These are phyloP conservation scores for Pyrus hybrid DNA, from an alignment of 331 rosid species.

Conservation along the genomic window DNA sequence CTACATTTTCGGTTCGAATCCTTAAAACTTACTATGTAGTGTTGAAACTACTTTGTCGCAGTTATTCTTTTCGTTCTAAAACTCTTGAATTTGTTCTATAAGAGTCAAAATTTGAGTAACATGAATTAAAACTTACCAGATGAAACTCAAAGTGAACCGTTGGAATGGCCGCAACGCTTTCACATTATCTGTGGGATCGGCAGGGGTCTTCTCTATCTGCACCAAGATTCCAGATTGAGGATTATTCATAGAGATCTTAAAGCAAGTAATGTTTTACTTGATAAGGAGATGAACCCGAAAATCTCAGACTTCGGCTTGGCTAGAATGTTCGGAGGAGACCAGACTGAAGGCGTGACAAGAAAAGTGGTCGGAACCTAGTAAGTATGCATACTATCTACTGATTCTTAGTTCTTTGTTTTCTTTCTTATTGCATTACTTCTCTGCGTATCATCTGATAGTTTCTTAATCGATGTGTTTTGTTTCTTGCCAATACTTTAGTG, in stretches of 20 bases:
- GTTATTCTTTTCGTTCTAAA: not conserved
- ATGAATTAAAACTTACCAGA: constrained; percentile 3
- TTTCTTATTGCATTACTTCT: not conserved
- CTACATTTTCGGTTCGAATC: constrained; percentile 26
- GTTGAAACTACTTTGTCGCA: not conserved
- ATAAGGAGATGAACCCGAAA: constrained; percentile 34
- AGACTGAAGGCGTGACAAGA: constrained; percentile 25
- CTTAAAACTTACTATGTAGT: not conserved
- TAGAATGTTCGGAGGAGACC: constrained; percentile 22
- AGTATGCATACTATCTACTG: not conserved
- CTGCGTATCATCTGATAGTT: not conserved
- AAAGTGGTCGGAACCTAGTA: constrained; percentile 41
- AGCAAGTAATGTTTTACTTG: constrained; percentile 37
- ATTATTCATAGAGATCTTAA: constrained; percentile 32
- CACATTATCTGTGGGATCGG: constrained; percentile 21
- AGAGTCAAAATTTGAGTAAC: not conserved
- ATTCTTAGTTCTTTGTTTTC: not conserved
- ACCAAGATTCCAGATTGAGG: constrained; percentile 37
- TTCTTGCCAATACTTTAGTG: not conserved
- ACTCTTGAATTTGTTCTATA: not conserved
- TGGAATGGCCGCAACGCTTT: constrained; percentile 30
- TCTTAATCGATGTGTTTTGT: not conserved
- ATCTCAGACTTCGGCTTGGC: constrained; percentile 47
- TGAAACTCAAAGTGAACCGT: not conserved
- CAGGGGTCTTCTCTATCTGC: constrained; percentile 35